Evolutionary conservation across 2,329 filamentous ascomycete species (phyloP).

Genomic region (Ophiosphaerella korrae): DNA sequence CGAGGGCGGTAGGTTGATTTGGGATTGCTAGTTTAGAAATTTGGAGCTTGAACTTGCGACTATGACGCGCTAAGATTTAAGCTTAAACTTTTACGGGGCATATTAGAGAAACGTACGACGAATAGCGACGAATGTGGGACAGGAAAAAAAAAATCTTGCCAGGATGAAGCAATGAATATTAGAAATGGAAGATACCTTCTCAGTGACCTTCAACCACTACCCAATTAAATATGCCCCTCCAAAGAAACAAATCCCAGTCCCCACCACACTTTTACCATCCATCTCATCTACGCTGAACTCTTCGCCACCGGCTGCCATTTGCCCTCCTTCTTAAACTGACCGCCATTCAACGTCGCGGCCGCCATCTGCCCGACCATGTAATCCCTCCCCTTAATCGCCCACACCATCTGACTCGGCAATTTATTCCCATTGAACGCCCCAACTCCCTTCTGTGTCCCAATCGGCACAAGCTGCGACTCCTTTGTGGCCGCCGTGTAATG

Average conservation of each 20-base stretch:
- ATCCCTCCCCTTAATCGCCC: conserved; percentile 52
- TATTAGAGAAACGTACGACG: no score
- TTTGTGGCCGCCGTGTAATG: conserved; percentile 38
- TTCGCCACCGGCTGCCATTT: conserved; percentile 38
- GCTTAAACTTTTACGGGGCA: conserved; percentile 20
- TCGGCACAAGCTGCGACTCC: conserved; percentile 44
- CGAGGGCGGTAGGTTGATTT: not conserved
- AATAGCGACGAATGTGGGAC: no score
- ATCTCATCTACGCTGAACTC: not conserved
- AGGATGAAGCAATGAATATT: no score
- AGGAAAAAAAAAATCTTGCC: no score
- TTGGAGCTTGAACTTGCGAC: conserved; percentile 29
- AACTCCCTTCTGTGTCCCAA: conserved; percentile 46
- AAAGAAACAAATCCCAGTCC: no score
- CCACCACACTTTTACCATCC: not conserved
- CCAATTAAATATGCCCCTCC: no score
- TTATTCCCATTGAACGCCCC: conserved; percentile 45
- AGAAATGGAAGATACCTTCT: no score
- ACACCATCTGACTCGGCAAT: conserved; percentile 49
- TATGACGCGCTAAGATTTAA: conserved; percentile 26
- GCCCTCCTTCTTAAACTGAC: conserved; percentile 42
- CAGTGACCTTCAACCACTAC: no score
- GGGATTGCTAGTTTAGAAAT: conserved; percentile 19
- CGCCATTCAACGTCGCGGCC: conserved; percentile 32
- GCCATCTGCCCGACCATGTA: conserved; percentile 43